Percentiles rank a stretch among this genome's conserved stretches.
Evolutionary conservation across 805 yeast species (phyloP).

Genomic region (Kuraishia hungarica): DNA sequence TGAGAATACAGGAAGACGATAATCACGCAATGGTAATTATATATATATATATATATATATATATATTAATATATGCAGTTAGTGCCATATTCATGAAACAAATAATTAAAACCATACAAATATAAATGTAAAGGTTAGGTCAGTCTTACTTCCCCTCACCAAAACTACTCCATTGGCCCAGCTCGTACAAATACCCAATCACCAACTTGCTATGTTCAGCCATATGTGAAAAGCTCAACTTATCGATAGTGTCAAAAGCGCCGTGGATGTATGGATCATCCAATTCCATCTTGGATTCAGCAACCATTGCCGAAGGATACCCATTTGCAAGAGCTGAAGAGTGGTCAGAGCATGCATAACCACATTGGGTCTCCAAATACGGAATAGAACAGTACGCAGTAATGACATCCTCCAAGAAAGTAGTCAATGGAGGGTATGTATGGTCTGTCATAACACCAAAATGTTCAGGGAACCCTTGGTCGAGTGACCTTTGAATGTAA

Average conservation of each 20-base stretch:
- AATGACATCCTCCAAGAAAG: constrained; percentile 55
- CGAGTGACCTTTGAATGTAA: constrained; percentile 43
- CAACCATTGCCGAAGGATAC: constrained; percentile 74
- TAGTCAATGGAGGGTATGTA: constrained; percentile 44
- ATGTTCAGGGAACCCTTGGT: constrained; percentile 46
- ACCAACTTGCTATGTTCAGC: constrained; percentile 74
- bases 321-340: constrained; percentile 80
- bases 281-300: constrained; percentile 63
- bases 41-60: no score
- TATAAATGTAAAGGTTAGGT: no score
- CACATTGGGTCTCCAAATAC: constrained; percentile 70
- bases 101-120: not conserved
- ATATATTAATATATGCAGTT: no score
- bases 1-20: no score
- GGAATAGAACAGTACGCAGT: constrained; percentile 58
- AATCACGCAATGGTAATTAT: no score
- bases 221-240: constrained; percentile 71
- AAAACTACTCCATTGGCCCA: constrained; percentile 22
- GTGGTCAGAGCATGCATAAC: constrained; percentile 92
- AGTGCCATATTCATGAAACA: no score
- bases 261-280: constrained; percentile 71
- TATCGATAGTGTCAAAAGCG: constrained; percentile 71
- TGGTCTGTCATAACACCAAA: constrained; percentile 79
- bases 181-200: constrained; percentile 64
- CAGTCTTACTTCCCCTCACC: not conserved